Evolutionary conservation across 1,139 yeast genomes (phyloP), one percentile per base, ranked within the genome.

Genomic region (Chernovozyma sophiae-reginae): DNA sequence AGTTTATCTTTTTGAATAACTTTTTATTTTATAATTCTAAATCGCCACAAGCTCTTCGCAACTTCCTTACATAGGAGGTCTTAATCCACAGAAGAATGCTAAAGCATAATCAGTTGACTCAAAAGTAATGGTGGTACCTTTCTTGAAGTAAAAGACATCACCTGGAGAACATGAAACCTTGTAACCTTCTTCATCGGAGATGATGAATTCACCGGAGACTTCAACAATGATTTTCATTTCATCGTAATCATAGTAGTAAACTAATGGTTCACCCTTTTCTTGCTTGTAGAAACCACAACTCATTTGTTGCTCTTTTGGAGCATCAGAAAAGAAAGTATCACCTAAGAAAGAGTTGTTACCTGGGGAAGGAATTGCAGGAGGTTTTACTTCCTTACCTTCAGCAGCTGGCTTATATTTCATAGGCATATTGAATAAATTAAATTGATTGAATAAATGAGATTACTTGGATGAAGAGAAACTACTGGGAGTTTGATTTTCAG

Each of bases 181-280:
- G 53, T 66, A 65, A 13, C 86, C 86, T 36, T 77, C 68, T 59
- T 78, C 86, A 49, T 81, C 87, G 37, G 76, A 53, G 47, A 81
- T 67, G 39, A 65, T 65, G 66, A 76, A 77, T 51, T 76, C 79
- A 44, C 86, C 86, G 53, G 71, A 78, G 40, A 75, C 79, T 54
- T 79, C 84, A 47, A 80, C 63, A 53, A 79, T 71, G 49, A 81
- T 68, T 62, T 81, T 81, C 83, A 78, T 79, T 63, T 81, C 87
- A 53, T 81, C 86, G 58, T 79, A 81, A 52, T 64, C 64, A 60
- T 81, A 81, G 39, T 66, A 61, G 69, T 79, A 81, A 18, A 75
- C 84, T 52, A 81, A 72, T 35, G 82, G 75, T 53, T 77, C 80
- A 41, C 86, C 86, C 44, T 67, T 65, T 55, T 78, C 81, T 61